Base-by-base conservation (phyloP, 768 basidiomycete genomes). In the Cystobasidium tubakii region DNA sequence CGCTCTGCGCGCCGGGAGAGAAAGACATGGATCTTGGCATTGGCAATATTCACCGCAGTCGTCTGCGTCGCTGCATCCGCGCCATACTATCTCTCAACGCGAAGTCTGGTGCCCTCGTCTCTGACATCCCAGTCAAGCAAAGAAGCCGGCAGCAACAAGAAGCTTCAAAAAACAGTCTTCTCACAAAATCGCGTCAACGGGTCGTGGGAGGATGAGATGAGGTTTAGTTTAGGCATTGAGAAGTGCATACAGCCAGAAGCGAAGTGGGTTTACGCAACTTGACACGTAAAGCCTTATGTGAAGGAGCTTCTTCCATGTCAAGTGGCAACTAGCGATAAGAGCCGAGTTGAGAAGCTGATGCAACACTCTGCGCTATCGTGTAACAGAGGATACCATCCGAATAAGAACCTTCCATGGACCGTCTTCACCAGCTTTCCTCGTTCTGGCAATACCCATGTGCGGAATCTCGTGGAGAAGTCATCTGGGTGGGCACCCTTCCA, bases 311-410 rank as follows among this genome's bases (percentile, higher is more conserved):
- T 29, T 34, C 4, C 57, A 60, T n/a, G n/a, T 27, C 57, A 23
- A 25, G 33, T 27, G 57, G 33, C 57, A 34, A 60, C 3, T 12
- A 27, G 27, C 21, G 57, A 6, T 10, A 34, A 60, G 13, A 2
- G 6, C 13, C 7, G 57, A 29, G 25, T 12, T 54, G 6, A 60
- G 4, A 27, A 60, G 12, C 12, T 60, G 12, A 29, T 60, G 33
- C 53, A n/a, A n/a, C n/a, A n/a, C n/a, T n/a, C 21, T 54, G 7
- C 21, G 17, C 57, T 31, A 12, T 27, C 27, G 27, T 60, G 29
- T 27, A 6, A 60, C 57, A 60, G 57, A 60, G 57, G 57, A 6
- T 60, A 60, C 21, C 57, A 60, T 60, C 57, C 57, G 15, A 34
- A 60, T 29, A 27, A 27, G 15, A 29, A 60, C 12, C 4, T 60